Percentiles rank a stretch among this genome's conserved stretches.
Evolutionary conservation across 2,329 filamentous ascomycete genomes (phyloP).

Genomic region (Botrytis fabae): DNA sequence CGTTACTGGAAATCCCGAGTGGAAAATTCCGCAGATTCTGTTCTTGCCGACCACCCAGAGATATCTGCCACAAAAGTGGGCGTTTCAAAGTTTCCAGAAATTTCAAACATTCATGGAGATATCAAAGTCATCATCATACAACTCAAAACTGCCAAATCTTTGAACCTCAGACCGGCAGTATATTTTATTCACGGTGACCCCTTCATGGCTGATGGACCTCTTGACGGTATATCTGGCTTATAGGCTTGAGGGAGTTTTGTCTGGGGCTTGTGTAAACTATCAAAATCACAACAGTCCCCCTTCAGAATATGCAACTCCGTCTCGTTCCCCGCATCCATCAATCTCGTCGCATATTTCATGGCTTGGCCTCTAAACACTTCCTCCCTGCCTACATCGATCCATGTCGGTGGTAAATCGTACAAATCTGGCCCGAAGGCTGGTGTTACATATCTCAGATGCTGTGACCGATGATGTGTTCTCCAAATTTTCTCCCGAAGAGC

Average conservation of each 20-base stretch:
- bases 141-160: neutral
- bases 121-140: neutral
- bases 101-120: neutral
- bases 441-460: conserved; percentile 40
- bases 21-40: neutral
- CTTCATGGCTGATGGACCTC: neutral
- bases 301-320: conserved; percentile 44
- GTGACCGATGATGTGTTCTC: conserved; percentile 24
- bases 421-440: conserved; percentile 40
- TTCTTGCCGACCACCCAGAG: neutral
- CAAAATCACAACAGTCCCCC: conserved; percentile 30
- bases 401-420: conserved; percentile 39
- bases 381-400: conserved; percentile 42
- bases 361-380: conserved; percentile 43
- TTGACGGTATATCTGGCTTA: neutral
- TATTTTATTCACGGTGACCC: neutral
- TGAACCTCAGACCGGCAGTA: neutral
- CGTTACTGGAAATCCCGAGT: neutral
- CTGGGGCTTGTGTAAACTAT: neutral
- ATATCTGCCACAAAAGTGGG: neutral
- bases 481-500: conserved; percentile 27
- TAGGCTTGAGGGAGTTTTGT: conserved; percentile 5
- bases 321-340: conserved; percentile 41
- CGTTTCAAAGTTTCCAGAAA: neutral
- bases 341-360: conserved; percentile 41